Conservation (phyloP, 495 filamentous ascomycete genomes). For the Annulohypoxylon nitens region DNA sequence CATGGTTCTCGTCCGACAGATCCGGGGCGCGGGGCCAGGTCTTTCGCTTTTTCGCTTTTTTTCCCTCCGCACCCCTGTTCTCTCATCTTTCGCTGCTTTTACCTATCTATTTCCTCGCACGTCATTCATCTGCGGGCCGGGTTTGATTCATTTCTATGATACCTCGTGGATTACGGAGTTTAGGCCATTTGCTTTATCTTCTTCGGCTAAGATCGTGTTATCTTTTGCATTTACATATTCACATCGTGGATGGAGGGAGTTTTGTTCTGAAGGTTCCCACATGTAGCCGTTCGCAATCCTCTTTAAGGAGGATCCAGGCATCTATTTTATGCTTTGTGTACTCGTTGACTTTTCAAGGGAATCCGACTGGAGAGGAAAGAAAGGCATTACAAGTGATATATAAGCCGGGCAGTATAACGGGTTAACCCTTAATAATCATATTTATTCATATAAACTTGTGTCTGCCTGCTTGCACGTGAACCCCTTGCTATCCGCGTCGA, state of each 20-base stretch:
- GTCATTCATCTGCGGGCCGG: constrained; percentile 43
- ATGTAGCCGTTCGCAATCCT: constrained; percentile 48
- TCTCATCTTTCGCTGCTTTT: constrained; percentile 39
- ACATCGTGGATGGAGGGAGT: constrained; percentile 43
- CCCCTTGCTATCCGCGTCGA: neutral
- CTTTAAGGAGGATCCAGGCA: constrained; percentile 33
- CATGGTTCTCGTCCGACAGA: constrained; percentile 26
- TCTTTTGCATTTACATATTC: constrained; percentile 45
- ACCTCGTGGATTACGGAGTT: constrained; percentile 52
- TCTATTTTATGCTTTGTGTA: constrained; percentile 49
- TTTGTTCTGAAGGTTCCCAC: constrained; percentile 41
- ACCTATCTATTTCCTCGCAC: constrained; percentile 26
- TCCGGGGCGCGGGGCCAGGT: constrained; percentile 28
- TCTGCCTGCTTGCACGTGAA: neutral
- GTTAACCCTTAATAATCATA: constrained; percentile 41
- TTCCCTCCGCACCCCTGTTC: constrained; percentile 18
- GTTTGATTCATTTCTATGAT: constrained; percentile 50
- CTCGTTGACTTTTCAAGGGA: constrained; percentile 37
- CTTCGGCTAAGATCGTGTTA: constrained; percentile 31
- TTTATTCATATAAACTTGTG: constrained; percentile 14
- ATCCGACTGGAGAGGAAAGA: constrained; percentile 29
- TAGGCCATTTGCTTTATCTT: constrained; percentile 13
- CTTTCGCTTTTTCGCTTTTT: constrained; percentile 38
- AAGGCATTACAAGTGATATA: constrained; percentile 31
- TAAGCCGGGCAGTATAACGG: constrained; percentile 32